A percentile compares a stretch with the other conserved stretches of the same genome.
Conservation (phyloP, 306 rosid species). For the Fragaria iinumae region DNA sequence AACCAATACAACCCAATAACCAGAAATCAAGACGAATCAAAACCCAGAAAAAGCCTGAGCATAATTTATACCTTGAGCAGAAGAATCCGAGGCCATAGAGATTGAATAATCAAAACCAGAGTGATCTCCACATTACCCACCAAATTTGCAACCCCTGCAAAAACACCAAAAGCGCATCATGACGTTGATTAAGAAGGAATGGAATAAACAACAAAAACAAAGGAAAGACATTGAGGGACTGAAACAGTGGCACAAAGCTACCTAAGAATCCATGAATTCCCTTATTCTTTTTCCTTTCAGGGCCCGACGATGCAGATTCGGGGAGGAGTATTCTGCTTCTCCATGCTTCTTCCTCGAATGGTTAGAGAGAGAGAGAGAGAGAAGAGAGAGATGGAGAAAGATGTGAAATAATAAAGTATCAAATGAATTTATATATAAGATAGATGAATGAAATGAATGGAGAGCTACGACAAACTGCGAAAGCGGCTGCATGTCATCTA, state of each 20-base stretch:
- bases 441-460: background rate
- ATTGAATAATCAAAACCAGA: conserved; percentile 29
- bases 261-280: conserved; percentile 47
- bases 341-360: conserved; percentile 3
- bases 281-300: conserved; percentile 23
- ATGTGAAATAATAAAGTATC: background rate
- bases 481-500: conserved; percentile 49
- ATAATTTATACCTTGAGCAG: conserved; percentile 54
- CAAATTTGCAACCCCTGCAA: conserved; percentile 46
- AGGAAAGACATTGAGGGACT: conserved; percentile 9
- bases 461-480: conserved; percentile 15
- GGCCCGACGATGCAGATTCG: conserved; percentile 40
- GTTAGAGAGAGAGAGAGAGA: conserved; percentile 4
- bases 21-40: conserved; percentile 1
- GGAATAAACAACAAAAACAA: conserved; percentile 9
- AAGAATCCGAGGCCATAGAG: conserved; percentile 64
- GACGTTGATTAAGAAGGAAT: background rate
- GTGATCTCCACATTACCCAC: conserved; percentile 58
- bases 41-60: conserved; percentile 17
- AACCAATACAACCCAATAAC: conserved; percentile 13
- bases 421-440: background rate
- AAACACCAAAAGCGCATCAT: conserved; percentile 9
- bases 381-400: background rate
- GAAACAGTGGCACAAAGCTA: conserved; percentile 42
- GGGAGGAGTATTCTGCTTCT: conserved; percentile 26